phyloP scores from a whole-genome alignment of 345 rosid species.

The Citropsis articulata region DNA sequence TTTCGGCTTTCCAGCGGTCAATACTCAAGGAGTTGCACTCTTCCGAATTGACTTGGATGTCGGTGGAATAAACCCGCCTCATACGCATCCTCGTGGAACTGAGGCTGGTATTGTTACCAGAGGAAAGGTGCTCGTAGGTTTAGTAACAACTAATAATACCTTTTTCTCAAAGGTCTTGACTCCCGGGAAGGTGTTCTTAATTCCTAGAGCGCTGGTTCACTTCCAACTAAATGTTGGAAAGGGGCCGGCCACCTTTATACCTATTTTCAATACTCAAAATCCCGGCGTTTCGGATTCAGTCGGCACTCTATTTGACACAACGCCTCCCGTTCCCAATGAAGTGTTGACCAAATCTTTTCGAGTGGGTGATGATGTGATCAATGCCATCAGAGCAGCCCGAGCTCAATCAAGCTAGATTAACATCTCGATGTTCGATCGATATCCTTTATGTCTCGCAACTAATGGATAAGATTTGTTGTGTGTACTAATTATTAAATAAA shows the following conservation, averaged over 20 bases:
- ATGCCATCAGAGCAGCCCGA: slow-evolving; percentile 34
- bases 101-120: slow-evolving; percentile 52
- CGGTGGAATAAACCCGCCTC: slow-evolving; percentile 66
- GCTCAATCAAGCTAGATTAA: slow-evolving; percentile 4
- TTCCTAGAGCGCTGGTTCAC: slow-evolving; percentile 67
- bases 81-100: slow-evolving; percentile 61
- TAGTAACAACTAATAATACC: slow-evolving; percentile 45
- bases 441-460: background rate
- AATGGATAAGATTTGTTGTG: too few relatives aligned
- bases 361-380: slow-evolving; percentile 37
- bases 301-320: slow-evolving; percentile 40
- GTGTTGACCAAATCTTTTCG: slow-evolving; percentile 59
- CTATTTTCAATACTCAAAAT: slow-evolving; percentile 74
- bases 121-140: slow-evolving; percentile 65
- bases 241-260: slow-evolving; percentile 48
- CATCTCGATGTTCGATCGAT: background rate
- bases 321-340: slow-evolving; percentile 49
- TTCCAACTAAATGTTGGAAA: slow-evolving; percentile 72
- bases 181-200: slow-evolving; percentile 57
- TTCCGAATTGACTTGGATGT: slow-evolving; percentile 63
- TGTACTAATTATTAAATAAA: too few relatives aligned
- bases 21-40: slow-evolving; percentile 67
- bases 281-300: slow-evolving; percentile 47
- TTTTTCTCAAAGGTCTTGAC: slow-evolving; percentile 46
- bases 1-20: slow-evolving; percentile 53